A percentile compares a stretch with the other conserved stretches of the same genome.
These are phyloP conservation scores for Xylaria longipes DNA, from an alignment of 495 filamentous ascomycete species.

Conservation along the genomic window DNA sequence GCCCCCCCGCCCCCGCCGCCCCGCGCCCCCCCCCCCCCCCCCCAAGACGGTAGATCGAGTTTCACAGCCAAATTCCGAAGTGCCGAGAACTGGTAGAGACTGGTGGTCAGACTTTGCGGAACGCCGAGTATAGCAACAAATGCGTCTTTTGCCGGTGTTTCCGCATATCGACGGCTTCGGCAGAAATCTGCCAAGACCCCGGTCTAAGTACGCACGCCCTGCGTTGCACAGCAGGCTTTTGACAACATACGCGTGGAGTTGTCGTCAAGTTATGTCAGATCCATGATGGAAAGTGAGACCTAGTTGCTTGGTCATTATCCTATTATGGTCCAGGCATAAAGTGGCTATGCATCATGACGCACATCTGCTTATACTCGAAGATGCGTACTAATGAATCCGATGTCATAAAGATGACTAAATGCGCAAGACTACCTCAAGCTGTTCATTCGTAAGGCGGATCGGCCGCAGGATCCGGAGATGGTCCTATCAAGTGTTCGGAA, in stretches of 20 bases:
- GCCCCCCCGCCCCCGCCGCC: too few species aligned
- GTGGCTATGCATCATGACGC: slow-evolving; percentile 11
- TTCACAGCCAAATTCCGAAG: slow-evolving; percentile 3
- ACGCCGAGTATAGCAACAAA: neutral
- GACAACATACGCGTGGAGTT: neutral
- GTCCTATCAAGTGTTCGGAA: slow-evolving; percentile 1
- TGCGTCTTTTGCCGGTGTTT: neutral
- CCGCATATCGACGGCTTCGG: slow-evolving; percentile 11
- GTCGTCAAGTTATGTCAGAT: slow-evolving; percentile 15
- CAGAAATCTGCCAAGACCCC: neutral
- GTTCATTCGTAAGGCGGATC: neutral
- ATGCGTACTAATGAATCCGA: neutral
- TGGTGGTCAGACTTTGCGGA: slow-evolving; percentile 22
- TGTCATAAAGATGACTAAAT: slow-evolving; percentile 15
- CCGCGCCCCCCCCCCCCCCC: too few species aligned
- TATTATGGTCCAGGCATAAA: slow-evolving; percentile 3
- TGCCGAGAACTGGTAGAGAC: neutral
- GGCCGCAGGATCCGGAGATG: neutral
- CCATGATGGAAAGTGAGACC: slow-evolving; percentile 17
- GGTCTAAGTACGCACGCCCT: slow-evolving; percentile 1
- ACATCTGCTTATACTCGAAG: slow-evolving; percentile 13
- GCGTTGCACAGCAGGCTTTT: neutral
- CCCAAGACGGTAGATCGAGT: too few species aligned
- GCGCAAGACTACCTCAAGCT: neutral
- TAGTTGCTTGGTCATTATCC: slow-evolving; percentile 6